phyloP scores from a whole-genome alignment of 129 eudicot genomes.

The Logfia minima region DNA sequence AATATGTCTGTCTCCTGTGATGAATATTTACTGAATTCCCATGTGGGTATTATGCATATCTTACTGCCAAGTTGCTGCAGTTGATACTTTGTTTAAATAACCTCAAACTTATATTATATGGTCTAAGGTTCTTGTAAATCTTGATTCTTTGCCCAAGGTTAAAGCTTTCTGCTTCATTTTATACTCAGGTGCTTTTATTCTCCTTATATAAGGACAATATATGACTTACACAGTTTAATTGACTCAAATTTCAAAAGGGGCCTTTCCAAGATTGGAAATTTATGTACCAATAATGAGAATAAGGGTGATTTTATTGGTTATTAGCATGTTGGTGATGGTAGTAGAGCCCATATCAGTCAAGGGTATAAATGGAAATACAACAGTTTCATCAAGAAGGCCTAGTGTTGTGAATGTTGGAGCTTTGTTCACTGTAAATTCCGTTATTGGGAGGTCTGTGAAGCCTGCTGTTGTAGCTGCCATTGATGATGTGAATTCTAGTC shows the following conservation, averaged over 20 bases:
- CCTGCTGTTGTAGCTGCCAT: constrained; percentile 84
- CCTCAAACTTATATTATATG: constrained; percentile 9
- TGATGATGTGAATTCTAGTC: constrained; percentile 71
- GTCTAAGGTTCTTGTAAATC: constrained; percentile 21
- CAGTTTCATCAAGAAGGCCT: constrained; percentile 36
- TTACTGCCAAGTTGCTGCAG: constrained; percentile 30
- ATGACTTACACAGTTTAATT: neutral
- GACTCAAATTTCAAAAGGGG: constrained; percentile 21
- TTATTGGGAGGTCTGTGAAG: constrained; percentile 67
- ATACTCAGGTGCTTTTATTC: constrained; percentile 21
- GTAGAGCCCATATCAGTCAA: constrained; percentile 33
- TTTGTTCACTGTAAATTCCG: constrained; percentile 73
- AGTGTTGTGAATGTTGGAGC: constrained; percentile 72
- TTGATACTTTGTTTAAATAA: constrained; percentile 28
- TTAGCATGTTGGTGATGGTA: constrained; percentile 22
- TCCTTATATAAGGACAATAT: neutral
- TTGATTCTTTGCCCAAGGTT: constrained; percentile 33
- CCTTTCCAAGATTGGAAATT: constrained; percentile 17
- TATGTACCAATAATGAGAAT: constrained; percentile 21
- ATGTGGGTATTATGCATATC: constrained; percentile 28
- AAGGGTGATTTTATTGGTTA: constrained; percentile 23
- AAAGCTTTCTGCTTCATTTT: constrained; percentile 31
- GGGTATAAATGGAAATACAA: constrained; percentile 41
- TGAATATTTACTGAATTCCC: constrained; percentile 27
- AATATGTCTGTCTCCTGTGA: neutral